Evolutionary conservation across 208 protist genomes (phyloP).

Genomic region (Tritrichomonas foetus): DNA sequence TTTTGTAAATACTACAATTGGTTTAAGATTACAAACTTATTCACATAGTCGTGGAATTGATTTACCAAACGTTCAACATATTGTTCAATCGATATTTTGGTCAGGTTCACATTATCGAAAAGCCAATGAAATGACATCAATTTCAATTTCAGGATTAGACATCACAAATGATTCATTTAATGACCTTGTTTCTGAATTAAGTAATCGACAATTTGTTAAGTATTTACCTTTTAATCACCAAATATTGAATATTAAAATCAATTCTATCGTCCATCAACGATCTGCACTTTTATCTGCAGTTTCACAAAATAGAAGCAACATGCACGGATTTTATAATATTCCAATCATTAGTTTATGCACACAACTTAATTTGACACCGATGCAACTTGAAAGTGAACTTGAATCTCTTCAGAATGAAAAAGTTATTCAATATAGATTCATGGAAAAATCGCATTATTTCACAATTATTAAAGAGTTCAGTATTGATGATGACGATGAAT

Average conservation of each 20-base stretch:
- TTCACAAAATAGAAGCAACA: not conserved
- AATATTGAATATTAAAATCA: not conserved
- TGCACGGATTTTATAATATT: not conserved
- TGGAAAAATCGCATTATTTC: not conserved
- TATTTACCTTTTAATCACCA: not conserved
- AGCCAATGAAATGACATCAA: not conserved
- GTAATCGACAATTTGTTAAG: not conserved
- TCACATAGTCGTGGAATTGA: constrained; percentile 3
- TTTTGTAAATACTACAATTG: not conserved
- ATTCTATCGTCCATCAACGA: not conserved
- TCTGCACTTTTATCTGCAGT: not conserved
- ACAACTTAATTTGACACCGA: not conserved
- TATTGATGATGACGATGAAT: not conserved
- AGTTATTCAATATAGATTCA: not conserved
- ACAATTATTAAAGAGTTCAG: not conserved
- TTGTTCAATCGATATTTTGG: not conserved
- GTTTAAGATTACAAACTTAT: not conserved
- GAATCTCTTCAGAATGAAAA: not conserved
- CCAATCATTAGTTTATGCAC: not conserved
- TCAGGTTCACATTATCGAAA: not conserved
- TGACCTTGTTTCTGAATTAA: not conserved
- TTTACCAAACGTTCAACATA: not conserved
- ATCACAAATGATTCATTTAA: not conserved
- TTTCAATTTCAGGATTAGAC: not conserved
- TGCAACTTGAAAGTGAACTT: not conserved